phyloP scores from a whole-genome alignment of 768 basidiomycete genomes.

The Pilatotrama ljubarskyi region DNA sequence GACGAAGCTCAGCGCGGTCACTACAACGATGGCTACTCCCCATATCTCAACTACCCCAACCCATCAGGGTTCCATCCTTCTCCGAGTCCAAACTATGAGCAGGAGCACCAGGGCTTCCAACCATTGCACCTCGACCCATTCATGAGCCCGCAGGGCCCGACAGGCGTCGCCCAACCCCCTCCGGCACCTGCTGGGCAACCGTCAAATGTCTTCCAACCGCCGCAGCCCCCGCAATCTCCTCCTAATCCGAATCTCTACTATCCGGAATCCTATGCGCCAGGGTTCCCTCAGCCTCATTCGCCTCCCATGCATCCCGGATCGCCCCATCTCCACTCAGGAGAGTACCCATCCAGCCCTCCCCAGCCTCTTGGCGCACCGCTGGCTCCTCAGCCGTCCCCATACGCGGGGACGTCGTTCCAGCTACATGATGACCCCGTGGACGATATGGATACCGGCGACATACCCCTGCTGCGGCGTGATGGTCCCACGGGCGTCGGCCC shows the following conservation, averaged over 20 bases:
- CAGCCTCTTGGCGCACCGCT: slow-evolving; percentile 15
- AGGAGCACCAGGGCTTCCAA: slow-evolving; percentile 35
- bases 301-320: slow-evolving; percentile 26
- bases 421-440: slow-evolving; percentile 44
- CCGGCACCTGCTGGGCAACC: slow-evolving; percentile 24
- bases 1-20: slow-evolving; percentile 63
- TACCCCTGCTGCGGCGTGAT: slow-evolving; percentile 54
- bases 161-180: slow-evolving; percentile 23
- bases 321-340: slow-evolving; percentile 15
- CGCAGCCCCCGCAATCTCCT: slow-evolving; percentile 24
- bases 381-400: slow-evolving; percentile 16
- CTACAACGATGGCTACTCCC: slow-evolving; percentile 68
- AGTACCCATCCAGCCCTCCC: slow-evolving; percentile 16
- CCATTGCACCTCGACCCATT: slow-evolving; percentile 43
- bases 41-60: slow-evolving; percentile 40
- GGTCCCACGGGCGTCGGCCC: slow-evolving; percentile 31
- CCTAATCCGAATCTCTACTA: slow-evolving; percentile 17
- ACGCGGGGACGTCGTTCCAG: slow-evolving; percentile 35
- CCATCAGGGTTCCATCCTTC: slow-evolving; percentile 31
- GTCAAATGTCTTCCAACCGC: slow-evolving; percentile 17
- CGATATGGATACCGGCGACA: slow-evolving; percentile 57
- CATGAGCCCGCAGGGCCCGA: slow-evolving; percentile 31
- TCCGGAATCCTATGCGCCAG: slow-evolving; percentile 14
- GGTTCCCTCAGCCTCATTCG: slow-evolving; percentile 28
- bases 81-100: slow-evolving; percentile 37